These are phyloP conservation scores for Podospora pseudocomata DNA, from an alignment of 495 filamentous ascomycete genomes.

Conservation along the genomic window DNA sequence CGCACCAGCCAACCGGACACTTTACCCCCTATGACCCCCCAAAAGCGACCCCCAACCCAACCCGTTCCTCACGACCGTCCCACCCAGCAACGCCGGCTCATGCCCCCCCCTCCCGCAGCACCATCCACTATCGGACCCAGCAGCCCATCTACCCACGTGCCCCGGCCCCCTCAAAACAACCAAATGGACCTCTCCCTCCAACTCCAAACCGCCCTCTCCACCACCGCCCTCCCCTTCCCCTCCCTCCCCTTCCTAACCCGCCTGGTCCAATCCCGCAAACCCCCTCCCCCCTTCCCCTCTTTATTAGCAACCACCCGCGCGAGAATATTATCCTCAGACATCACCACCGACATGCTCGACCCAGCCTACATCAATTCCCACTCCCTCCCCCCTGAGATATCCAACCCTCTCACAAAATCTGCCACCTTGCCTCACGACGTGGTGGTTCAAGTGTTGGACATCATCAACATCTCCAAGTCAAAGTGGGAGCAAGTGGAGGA, in stretches of 20 bases:
- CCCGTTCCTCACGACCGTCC: not conserved
- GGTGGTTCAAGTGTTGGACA: slow-evolving; percentile 75
- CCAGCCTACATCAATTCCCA: slow-evolving; percentile 37
- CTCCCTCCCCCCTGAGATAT: slow-evolving; percentile 57
- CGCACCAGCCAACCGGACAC: not conserved
- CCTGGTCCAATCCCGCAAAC: slow-evolving; percentile 32
- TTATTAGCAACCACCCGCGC: slow-evolving; percentile 75
- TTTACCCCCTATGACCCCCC: not conserved
- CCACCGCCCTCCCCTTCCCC: slow-evolving; percentile 36
- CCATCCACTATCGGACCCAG: not conserved
- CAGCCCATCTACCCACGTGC: too few species aligned
- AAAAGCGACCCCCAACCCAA: not conserved
- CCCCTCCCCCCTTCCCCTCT: slow-evolving; percentile 62
- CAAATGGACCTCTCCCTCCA: slow-evolving; percentile 32
- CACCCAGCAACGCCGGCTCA: not conserved
- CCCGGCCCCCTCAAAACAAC: not conserved
- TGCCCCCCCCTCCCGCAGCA: not conserved
- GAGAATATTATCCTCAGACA: slow-evolving; percentile 74
- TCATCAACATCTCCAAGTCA: slow-evolving; percentile 75
- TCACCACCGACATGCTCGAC: slow-evolving; percentile 55
- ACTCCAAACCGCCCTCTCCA: slow-evolving; percentile 35
- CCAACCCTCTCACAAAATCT: slow-evolving; percentile 33
- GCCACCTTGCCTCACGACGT: slow-evolving; percentile 54
- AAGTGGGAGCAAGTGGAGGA: slow-evolving; percentile 83
- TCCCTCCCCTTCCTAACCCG: slow-evolving; percentile 37